A percentile compares a stretch with the other conserved stretches of the same genome.
These are phyloP conservation scores for Leccinum broughii DNA, from an alignment of 768 basidiomycete species.

Conservation along the genomic window DNA sequence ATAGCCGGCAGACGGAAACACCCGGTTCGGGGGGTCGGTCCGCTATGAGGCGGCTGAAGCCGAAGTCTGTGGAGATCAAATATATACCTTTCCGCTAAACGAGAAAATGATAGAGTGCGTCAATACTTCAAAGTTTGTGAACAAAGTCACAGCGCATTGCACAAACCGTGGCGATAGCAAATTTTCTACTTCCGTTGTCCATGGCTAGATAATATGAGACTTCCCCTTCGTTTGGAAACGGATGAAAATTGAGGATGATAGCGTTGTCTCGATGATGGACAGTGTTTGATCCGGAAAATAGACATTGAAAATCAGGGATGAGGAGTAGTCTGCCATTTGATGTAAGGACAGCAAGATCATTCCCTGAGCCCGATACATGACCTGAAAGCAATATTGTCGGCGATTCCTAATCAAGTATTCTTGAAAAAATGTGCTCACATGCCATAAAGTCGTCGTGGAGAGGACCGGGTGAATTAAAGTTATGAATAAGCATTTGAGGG, in stretches of 20 bases:
- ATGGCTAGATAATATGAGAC: slow-evolving; percentile 51
- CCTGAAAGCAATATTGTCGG: slow-evolving; percentile 21
- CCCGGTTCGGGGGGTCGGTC: slow-evolving; percentile 35
- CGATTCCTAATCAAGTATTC: neutral
- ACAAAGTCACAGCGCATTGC: neutral
- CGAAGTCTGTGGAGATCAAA: slow-evolving; percentile 26
- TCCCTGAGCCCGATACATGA: slow-evolving; percentile 52
- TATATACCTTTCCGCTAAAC: slow-evolving; percentile 27
- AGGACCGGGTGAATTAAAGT: slow-evolving; percentile 4
- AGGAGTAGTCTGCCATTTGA: slow-evolving; percentile 28
- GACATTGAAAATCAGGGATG: slow-evolving; percentile 28
- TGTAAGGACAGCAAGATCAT: slow-evolving; percentile 33
- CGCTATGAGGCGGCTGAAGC: slow-evolving; percentile 23
- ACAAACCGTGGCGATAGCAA: slow-evolving; percentile 49
- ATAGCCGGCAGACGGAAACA: slow-evolving; percentile 25
- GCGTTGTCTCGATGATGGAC: slow-evolving; percentile 42
- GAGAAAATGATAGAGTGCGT: neutral
- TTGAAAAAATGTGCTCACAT: slow-evolving; percentile 18
- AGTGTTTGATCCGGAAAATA: slow-evolving; percentile 27
- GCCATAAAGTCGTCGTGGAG: slow-evolving; percentile 25
- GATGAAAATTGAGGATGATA: slow-evolving; percentile 27
- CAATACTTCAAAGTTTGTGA: neutral
- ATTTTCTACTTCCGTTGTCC: slow-evolving; percentile 38
- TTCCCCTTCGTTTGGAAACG: slow-evolving; percentile 10
- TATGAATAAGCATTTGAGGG: slow-evolving; percentile 23